Conservation (phyloP, 208 protist species). For the Entamoeba moshkovskii region DNA sequence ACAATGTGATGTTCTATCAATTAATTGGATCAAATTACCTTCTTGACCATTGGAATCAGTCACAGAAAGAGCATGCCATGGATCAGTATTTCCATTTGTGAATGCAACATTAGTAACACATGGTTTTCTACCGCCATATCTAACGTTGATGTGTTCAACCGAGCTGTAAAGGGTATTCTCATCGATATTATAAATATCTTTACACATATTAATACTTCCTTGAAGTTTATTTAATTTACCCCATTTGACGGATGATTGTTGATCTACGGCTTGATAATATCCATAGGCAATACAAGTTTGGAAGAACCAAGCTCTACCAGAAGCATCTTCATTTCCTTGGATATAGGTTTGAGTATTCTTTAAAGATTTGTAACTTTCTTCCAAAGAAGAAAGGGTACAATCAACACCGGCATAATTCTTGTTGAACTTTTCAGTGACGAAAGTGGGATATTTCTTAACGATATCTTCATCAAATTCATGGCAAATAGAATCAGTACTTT, state of each 20-base stretch:
- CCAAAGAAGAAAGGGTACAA: neutral
- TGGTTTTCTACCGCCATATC: neutral
- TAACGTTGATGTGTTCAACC: neutral
- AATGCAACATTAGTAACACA: neutral
- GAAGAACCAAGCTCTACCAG: neutral
- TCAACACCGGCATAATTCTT: neutral
- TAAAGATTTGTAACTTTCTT: neutral
- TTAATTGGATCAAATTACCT: neutral
- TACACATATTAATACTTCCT: neutral
- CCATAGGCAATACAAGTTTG: conserved; percentile 12
- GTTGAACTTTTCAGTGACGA: neutral
- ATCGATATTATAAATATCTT: neutral
- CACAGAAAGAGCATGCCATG: neutral
- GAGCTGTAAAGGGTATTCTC: neutral
- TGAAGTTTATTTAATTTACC: neutral
- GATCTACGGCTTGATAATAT: neutral
- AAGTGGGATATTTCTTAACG: neutral
- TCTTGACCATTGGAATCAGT: neutral
- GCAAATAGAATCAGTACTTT: neutral
- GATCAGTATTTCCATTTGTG: conserved; percentile 11
- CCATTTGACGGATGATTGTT: neutral
- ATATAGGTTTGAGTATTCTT: neutral
- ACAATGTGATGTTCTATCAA: neutral
- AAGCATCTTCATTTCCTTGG: neutral
- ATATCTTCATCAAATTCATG: neutral